A percentile compares a stretch with the other conserved stretches of the same genome.
phyloP scores from a whole-genome alignment of 140 eudicot species.

The Senecio squalidus region DNA sequence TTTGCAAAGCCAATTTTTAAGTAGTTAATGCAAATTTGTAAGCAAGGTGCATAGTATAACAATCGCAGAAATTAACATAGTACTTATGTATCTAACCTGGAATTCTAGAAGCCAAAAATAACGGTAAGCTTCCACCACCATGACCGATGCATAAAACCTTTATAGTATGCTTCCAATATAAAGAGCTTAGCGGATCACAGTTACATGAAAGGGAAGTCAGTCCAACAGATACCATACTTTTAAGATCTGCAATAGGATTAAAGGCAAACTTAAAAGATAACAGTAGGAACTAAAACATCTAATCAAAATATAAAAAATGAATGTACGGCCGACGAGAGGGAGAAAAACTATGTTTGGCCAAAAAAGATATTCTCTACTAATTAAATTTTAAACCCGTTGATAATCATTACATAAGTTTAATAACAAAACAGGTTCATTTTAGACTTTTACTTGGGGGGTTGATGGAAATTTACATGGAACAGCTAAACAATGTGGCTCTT shows the following conservation, averaged over 20 bases:
- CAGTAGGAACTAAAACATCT: background rate
- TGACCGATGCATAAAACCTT: slow-evolving; percentile 83
- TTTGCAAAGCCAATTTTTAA: background rate
- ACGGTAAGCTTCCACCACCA: slow-evolving; percentile 97
- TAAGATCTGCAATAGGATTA: slow-evolving; percentile 50
- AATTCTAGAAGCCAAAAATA: slow-evolving; percentile 70
- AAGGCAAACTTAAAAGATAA: background rate
- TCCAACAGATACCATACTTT: slow-evolving; percentile 87
- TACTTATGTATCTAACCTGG: slow-evolving; percentile 43
- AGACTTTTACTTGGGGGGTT: background rate
- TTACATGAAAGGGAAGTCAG: slow-evolving; percentile 55
- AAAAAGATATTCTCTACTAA: too few relatives aligned
- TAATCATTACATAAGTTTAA: too few relatives aligned
- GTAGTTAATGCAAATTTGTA: slow-evolving; percentile 1
- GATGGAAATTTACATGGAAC: slow-evolving; percentile 62
- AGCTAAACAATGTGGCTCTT: slow-evolving; percentile 81
- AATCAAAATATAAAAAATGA: slow-evolving; percentile 3
- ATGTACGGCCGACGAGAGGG: background rate
- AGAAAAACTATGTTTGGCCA: background rate
- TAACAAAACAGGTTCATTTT: background rate
- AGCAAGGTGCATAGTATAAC: background rate
- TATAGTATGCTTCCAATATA: slow-evolving; percentile 46
- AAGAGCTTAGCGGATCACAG: slow-evolving; percentile 49
- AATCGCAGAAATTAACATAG: background rate
- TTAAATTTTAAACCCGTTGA: too few relatives aligned